Base-by-base conservation (phyloP, 805 yeast genomes). In the Metschnikowia noctiluminum region DNA sequence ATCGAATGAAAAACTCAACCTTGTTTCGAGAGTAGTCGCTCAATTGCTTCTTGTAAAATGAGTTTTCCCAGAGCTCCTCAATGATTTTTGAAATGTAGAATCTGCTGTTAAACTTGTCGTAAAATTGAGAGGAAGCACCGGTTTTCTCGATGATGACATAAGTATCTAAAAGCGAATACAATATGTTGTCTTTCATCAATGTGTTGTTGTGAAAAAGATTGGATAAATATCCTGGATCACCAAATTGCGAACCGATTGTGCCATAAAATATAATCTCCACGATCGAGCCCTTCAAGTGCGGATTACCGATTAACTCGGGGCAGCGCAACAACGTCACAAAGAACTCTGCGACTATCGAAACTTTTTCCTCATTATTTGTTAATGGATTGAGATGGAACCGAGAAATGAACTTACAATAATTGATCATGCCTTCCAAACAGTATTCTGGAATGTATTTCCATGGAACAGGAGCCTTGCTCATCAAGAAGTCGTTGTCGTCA, bases 131-230 rank as follows among this genome's bases (percentile, higher is more conserved):
- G 7, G 92, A 84, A 1, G 97, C 86, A 9, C 99, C 99, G 0
- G 99, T 94, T 61, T 88, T 90, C 65, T 94, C 99, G 43, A 92
- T 91, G 76, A 88, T 89, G 34, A 94, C 96, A 65, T 92, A 94
- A 53, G 90, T 87, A 59, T 89, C 95, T 67, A 94, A 77, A 48
- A 94, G 74, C 0, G 96, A 87, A 60, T 88, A 90, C 49, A 94
- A 71, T 53, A 94, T 63, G 63, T 90, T 82, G 35, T 82, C 73
- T 30, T 71, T 68, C 2, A 89, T 85, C 21, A 85, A 59, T 45
- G 78, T 76, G 58, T 89, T 83, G 10, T 81, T 70, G 57, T 78
- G 82, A 65, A 89, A 82, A 7, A 85, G 74, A 6, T 76, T 74
- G 52, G 83, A 73, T 79, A 90, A 80, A 52, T 85, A 85, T 0